Conservation (phyloP, 164 flowering plant species). For the Chimonanthus praecox region DNA sequence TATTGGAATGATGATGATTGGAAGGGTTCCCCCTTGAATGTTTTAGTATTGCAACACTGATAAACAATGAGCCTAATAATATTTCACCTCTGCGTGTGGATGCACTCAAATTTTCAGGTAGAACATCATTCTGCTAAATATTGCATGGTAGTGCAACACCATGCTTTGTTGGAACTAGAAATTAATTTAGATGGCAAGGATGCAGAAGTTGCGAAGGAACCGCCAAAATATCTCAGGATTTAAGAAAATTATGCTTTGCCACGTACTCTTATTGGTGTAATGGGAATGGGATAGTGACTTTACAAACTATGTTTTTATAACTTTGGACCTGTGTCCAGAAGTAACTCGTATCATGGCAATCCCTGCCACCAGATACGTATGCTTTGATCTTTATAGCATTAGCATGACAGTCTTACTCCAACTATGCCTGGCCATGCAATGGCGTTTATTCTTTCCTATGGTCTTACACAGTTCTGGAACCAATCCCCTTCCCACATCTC, state of each 20-base stretch:
- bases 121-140: no score
- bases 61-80: background rate
- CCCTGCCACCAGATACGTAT: background rate
- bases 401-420: background rate
- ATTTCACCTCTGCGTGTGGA: background rate
- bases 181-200: background rate
- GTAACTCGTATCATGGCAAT: background rate
- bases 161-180: background rate
- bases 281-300: background rate
- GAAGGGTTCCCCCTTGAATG: no score
- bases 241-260: background rate
- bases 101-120: background rate
- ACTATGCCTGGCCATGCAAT: background rate
- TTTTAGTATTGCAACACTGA: no score
- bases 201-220: background rate
- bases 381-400: no score
- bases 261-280: background rate
- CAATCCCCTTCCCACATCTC: no score
- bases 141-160: no score
- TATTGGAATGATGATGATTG: no score
- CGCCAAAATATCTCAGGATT: background rate
- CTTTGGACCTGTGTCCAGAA: no score
- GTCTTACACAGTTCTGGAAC: background rate
- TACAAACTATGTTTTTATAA: no score
- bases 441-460: background rate